Evolutionary conservation across 768 basidiomycete genomes (phyloP), one percentile per base, ranked within the genome.

Genomic region (Suillus weaverae): DNA sequence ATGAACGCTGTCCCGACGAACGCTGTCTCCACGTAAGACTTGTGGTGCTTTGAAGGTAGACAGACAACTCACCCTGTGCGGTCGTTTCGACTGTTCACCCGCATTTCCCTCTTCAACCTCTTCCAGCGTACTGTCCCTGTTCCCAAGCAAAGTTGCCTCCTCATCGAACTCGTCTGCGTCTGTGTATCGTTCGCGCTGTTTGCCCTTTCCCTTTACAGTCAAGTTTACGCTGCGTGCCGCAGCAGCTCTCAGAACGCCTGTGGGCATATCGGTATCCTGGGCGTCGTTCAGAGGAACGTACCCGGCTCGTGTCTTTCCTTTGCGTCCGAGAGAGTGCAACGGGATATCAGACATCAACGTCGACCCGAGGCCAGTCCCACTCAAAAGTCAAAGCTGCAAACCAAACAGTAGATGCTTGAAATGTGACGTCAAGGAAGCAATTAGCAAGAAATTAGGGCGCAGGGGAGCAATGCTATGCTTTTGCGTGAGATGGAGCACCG

Each of bases 341-440:
- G 89, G 89, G 76, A 90, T 91, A 79, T 89, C 89, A 76, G 88
- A 84, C 87, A 88, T 89, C 75, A 69, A 74, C 51, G 68, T 56
- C 70, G 66, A 59, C 57, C 57, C 57, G 11, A 59, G 57, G 57
- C 57, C 57, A 59, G 26, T 32, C 38, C 26, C 18, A 59, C 56
- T 20, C 56, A 39, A 59, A 39, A 41, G 26, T 59, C 39, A 18
- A 41, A 7, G 57, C 30, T 30, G 39, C 39, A 32, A 20, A 32
- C 57, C 18, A 32, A 32, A 26, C 20, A 32, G 1, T 41, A 20
- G 38, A 30, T 59, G 26, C 9, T 3, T 41, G 18, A 41, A 39
- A 38, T 26, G 22, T 59, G 57, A 41, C 39, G 39, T 56, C 53
- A 54, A 54, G 32, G n/a, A 59, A 59, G 22, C 22, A 39, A 13